Conservation (phyloP, 1,284 basidiomycete species). For the Sanghuangporus sanghuang region DNA sequence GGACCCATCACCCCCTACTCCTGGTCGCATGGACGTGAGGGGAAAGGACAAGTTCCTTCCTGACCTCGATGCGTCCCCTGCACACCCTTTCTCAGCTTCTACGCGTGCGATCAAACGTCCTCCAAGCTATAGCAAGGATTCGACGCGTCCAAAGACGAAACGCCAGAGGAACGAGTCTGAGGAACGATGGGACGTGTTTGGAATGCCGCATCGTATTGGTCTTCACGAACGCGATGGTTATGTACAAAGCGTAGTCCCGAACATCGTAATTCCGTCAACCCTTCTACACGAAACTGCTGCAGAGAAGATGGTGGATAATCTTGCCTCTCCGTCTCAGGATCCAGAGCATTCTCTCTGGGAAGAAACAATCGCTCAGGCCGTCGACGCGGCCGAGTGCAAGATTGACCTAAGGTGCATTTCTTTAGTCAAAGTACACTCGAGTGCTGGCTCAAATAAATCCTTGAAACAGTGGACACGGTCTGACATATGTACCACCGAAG, state of each 20-base stretch:
- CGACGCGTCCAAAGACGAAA: conserved; percentile 9
- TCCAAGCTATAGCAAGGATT: conserved; percentile 20
- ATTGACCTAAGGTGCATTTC: conserved; percentile 38
- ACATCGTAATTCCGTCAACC: background rate
- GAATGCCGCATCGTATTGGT: background rate
- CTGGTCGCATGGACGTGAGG: background rate
- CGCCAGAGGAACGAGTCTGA: background rate
- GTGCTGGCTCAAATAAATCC: background rate
- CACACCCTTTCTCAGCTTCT: conserved; percentile 23
- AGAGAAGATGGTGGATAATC: background rate
- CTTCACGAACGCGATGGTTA: background rate
- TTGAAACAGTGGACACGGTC: conserved; percentile 25
- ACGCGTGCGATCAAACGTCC: conserved; percentile 20
- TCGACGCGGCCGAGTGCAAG: conserved; percentile 33
- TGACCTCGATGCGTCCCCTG: conserved; percentile 7
- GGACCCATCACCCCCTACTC: background rate
- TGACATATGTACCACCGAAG: conserved; percentile 37
- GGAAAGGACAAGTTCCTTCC: background rate
- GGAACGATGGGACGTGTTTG: background rate
- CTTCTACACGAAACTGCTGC: background rate
- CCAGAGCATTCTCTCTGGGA: conserved; percentile 38
- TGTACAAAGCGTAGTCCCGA: background rate
- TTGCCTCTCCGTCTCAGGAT: conserved; percentile 9
- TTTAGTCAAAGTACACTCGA: background rate
- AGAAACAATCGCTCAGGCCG: conserved; percentile 31